A percentile compares a stretch with the other conserved stretches of the same genome.
phyloP scores from a whole-genome alignment of 2,329 filamentous ascomycete species.

The Penicillium thymicola region DNA sequence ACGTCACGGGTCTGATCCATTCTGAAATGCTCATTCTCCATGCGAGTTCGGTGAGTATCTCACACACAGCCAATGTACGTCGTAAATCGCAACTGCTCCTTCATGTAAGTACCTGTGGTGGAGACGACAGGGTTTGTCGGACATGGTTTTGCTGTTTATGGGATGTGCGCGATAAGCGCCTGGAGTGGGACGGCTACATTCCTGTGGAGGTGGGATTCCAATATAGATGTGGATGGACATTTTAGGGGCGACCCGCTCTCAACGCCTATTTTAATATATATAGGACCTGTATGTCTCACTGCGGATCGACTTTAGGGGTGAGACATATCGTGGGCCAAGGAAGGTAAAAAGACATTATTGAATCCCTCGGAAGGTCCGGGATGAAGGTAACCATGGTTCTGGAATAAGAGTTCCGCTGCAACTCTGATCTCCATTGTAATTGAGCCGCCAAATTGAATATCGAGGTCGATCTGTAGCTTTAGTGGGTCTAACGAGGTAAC shows the following conservation, averaged over 20 bases:
- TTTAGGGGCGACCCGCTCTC: not conserved
- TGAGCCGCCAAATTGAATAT: not conserved
- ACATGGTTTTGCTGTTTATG: not conserved
- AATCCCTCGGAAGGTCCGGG: not conserved
- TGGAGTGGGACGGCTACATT: not conserved
- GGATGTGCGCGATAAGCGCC: constrained; percentile 6
- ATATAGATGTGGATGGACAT: not conserved
- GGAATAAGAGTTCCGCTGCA: not conserved
- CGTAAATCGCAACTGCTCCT: not conserved
- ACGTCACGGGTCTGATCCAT: not conserved
- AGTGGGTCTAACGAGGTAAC: not conserved
- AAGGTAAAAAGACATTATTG: not conserved
- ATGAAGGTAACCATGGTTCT: not conserved
- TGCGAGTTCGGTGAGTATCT: not conserved
- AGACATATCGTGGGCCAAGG: not conserved
- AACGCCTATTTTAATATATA: not conserved
- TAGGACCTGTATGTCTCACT: not conserved
- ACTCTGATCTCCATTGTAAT: not conserved
- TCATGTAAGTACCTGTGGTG: not conserved
- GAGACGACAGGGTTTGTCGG: not conserved
- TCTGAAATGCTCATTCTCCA: not conserved
- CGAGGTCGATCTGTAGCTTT: not conserved
- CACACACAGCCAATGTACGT: not conserved
- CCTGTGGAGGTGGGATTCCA: not conserved
- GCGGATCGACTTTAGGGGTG: not conserved